Evolutionary conservation across 2,329 filamentous ascomycete species (phyloP), one percentile per base, ranked within the genome.

Genomic region (Tetracladium maxilliforme): DNA sequence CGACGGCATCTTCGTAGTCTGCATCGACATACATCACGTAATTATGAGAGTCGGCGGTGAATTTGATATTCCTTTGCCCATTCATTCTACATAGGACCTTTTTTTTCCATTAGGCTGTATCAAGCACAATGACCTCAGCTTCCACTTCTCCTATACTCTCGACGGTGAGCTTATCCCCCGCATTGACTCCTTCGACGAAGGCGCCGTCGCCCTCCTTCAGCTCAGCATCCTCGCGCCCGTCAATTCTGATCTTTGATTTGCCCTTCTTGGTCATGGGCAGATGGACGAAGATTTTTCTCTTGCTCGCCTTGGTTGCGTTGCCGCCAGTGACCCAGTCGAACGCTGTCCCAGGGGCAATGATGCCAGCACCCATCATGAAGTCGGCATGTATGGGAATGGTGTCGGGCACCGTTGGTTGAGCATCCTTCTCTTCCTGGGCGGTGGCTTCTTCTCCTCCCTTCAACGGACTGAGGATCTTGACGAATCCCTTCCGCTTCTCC

Each of bases 341-440:
- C 21, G 52, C 62, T 41, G 60, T 60, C 15, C 64, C 61, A 0
- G 78, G 71, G 6, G 58, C 62, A 28, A 92, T 66, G 28, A 92
- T 70, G 6, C 72, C 74, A 0, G 82, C 82, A 18, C 68, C 71
- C 80, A 92, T 90, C 31, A 77, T 71, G 25, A 92, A 64, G 52
- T 92, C 82, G 8, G 82, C 77, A 44, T 92, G 78, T 28, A 92
- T 75, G 6, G 81, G 79, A 34, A 92, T 92, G 1, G 75, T 76
- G n/a, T 57, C 64, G 2, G 62, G 52, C 12, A 79, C 54, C 3
- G 51, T 52, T 0, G 79, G 71, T 33, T 70, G 61, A 2, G 69
- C 74, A 6, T 58, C 65, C 33, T 61, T 61, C 42, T 87, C 78
- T 38, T 77, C 62, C 23, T 66, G 62, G 1, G 49, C 44, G 1